These are phyloP conservation scores for Trametopsis cervina DNA, from an alignment of 768 basidiomycete species.

Conservation along the genomic window DNA sequence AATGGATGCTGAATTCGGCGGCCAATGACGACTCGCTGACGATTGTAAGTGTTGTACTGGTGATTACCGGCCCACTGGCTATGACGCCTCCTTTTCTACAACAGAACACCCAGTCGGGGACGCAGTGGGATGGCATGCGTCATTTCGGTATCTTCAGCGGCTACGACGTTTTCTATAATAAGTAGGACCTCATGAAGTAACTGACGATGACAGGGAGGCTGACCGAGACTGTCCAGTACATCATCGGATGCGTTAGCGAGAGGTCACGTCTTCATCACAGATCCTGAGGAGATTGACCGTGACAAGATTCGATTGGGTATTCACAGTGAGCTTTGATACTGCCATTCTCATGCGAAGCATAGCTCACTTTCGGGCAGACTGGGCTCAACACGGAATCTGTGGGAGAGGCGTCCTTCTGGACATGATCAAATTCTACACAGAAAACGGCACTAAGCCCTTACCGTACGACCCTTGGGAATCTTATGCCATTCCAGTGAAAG, in stretches of 20 bases:
- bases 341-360: no score
- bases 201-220: neutral
- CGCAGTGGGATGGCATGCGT: constrained; percentile 64
- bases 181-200: constrained; percentile 37
- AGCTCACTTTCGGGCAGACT: constrained; percentile 38
- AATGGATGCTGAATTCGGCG: constrained; percentile 23
- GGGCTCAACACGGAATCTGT: constrained; percentile 65
- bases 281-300: constrained; percentile 43
- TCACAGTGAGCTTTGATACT: constrained; percentile 41
- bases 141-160: constrained; percentile 45
- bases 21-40: constrained; percentile 19
- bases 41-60: constrained; percentile 14
- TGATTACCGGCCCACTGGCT: neutral
- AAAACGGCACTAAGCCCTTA: constrained; percentile 26
- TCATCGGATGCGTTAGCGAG: constrained; percentile 34
- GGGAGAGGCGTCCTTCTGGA: constrained; percentile 65
- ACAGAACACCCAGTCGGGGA: constrained; percentile 66
- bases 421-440: constrained; percentile 46
- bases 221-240: constrained; percentile 33
- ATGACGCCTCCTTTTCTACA: neutral
- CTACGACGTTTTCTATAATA: constrained; percentile 56
- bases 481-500: constrained; percentile 43
- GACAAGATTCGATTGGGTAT: constrained; percentile 48
- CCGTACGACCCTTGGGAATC: constrained; percentile 63
- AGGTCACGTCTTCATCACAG: constrained; percentile 40